These are phyloP conservation scores for Bromus sterilis DNA, from an alignment of 176 grass and related monocot genomes.

Conservation along the genomic window DNA sequence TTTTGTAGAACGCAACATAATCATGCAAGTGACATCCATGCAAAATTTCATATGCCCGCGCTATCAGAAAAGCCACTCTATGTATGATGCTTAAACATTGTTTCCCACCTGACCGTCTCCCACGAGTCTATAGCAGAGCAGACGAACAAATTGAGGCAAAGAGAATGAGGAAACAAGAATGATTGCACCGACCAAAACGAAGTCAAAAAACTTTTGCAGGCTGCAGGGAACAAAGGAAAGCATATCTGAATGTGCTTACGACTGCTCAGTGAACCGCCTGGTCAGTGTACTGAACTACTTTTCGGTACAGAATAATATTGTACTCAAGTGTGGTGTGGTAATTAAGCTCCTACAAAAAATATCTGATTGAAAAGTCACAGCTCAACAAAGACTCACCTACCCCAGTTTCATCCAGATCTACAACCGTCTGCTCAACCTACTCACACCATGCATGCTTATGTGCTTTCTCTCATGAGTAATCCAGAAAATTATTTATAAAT, in stretches of 20 bases:
- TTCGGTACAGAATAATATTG: not conserved
- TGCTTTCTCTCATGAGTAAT: not conserved
- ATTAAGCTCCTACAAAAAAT: not conserved
- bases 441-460: not conserved
- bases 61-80: too few relatives aligned
- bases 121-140: not conserved
- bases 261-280: not conserved
- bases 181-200: conserved; percentile 18
- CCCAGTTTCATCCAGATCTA: conserved; percentile 12
- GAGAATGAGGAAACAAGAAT: not conserved
- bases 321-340: not conserved
- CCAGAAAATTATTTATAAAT: not conserved
- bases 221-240: not conserved
- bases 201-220: conserved; percentile 13
- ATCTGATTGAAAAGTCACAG: not conserved
- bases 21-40: too few relatives aligned
- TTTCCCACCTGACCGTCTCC: too few relatives aligned
- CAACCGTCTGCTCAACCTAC: not conserved
- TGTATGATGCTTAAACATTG: too few relatives aligned
- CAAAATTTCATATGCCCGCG: too few relatives aligned
- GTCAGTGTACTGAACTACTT: not conserved
- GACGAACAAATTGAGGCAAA: not conserved
- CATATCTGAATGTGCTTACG: conserved; percentile 11
- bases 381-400: conserved; percentile 28
- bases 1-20: too few relatives aligned